Conservation (phyloP, 805 yeast species). For the Yamadazyma tumulicola region DNA sequence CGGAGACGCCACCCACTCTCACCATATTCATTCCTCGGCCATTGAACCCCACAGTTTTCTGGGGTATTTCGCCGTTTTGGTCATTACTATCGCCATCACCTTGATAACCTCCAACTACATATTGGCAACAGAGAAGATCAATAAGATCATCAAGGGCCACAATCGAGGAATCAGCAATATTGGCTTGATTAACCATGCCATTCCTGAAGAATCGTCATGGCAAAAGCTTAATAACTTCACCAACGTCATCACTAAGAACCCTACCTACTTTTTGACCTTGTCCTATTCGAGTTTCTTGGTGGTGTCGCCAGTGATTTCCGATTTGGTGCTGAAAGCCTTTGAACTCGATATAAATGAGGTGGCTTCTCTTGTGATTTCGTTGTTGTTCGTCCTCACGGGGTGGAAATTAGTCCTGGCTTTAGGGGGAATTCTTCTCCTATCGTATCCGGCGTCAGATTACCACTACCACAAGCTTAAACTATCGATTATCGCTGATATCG, state of each 20-base stretch:
- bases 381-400: conserved; percentile 45
- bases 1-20: conserved; percentile 32
- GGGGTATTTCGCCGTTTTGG: conserved; percentile 25
- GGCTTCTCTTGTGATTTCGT: conserved; percentile 44
- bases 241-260: conserved; percentile 26
- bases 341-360: conserved; percentile 41
- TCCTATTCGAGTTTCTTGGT: conserved; percentile 38
- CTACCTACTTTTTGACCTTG: conserved; percentile 47
- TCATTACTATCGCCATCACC: conserved; percentile 22
- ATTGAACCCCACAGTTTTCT: conserved; percentile 17
- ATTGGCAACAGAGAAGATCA: conserved; percentile 30
- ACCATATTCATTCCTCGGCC: conserved; percentile 35
- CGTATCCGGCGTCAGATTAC: conserved; percentile 46
- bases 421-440: conserved; percentile 50
- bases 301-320: conserved; percentile 39
- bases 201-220: conserved; percentile 4
- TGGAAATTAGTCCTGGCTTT: conserved; percentile 50
- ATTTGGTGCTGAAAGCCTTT: conserved; percentile 21
- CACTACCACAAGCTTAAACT: conserved; percentile 34
- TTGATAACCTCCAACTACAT: conserved; percentile 34
- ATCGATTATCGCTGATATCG: conserved; percentile 44
- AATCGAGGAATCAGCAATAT: conserved; percentile 13
- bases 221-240: conserved; percentile 11
- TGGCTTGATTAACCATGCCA: conserved; percentile 12
- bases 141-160: conserved; percentile 28